Conservation (phyloP, 2,329 filamentous ascomycete species). For the Aspergillus sp. region DNA sequence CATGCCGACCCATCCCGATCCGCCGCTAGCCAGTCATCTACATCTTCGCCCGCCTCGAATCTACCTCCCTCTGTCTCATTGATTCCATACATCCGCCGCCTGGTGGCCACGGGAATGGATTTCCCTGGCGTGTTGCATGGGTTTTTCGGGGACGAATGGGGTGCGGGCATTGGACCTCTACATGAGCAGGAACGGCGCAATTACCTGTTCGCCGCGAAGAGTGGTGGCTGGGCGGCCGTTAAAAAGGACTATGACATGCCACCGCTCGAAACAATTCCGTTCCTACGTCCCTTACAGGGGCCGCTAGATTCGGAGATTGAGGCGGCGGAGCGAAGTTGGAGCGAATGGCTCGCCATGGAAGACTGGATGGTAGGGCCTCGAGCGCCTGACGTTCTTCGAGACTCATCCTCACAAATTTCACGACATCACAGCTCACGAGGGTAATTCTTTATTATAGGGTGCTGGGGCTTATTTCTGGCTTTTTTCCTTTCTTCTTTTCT, state of each 20-base stretch:
- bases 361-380: conserved; percentile 96
- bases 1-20: conserved; percentile 27
- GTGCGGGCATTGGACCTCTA: conserved; percentile 73
- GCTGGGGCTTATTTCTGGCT: neutral
- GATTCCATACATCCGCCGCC: conserved; percentile 83
- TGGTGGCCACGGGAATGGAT: conserved; percentile 91
- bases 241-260: conserved; percentile 90
- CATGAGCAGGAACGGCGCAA: conserved; percentile 90
- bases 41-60: conserved; percentile 39
- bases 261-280: conserved; percentile 80
- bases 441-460: conserved; percentile 14
- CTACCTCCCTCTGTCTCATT: conserved; percentile 62
- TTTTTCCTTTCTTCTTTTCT: neutral
- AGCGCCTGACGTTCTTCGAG: conserved; percentile 57
- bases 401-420: conserved; percentile 40
- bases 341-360: conserved; percentile 93
- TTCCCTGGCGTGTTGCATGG: conserved; percentile 82
- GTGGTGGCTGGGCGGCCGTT: conserved; percentile 82
- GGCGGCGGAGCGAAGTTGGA: conserved; percentile 82
- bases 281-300: conserved; percentile 77
- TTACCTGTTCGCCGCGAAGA: conserved; percentile 93
- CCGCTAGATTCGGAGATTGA: conserved; percentile 79
- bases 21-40: conserved; percentile 44
- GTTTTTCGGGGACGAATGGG: conserved; percentile 96
- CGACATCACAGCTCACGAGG: conserved; percentile 35